Conservation (phyloP, 1,139 yeast species). For the Spathaspora sp. region DNA sequence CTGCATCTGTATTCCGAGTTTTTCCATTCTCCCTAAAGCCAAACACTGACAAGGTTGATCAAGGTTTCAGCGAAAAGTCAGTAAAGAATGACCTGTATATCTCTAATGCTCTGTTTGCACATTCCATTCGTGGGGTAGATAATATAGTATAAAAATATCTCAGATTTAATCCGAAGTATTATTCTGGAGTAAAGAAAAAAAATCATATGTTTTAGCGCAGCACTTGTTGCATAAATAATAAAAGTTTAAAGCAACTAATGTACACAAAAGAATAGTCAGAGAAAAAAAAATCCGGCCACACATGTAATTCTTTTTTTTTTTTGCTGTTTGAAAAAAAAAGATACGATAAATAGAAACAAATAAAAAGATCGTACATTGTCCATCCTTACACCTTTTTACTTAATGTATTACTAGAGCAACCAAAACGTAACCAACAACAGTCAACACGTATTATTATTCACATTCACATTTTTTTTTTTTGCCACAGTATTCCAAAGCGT, state of each 20-base stretch:
- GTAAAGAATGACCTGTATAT: not conserved
- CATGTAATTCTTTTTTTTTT: not conserved
- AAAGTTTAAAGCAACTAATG: constrained; percentile 1
- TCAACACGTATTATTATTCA: not conserved
- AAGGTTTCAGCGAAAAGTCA: too few relatives aligned
- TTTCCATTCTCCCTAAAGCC: too few relatives aligned
- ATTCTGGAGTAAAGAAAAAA: not conserved
- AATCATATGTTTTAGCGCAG: constrained; percentile 2
- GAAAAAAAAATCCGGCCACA: not conserved
- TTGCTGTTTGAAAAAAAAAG: not conserved
- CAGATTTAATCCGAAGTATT: not conserved
- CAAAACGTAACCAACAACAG: not conserved
- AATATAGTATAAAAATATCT: too few relatives aligned
- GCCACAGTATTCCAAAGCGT: not conserved
- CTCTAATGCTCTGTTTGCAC: too few relatives aligned
- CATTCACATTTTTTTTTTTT: not conserved
- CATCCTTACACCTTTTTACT: not conserved
- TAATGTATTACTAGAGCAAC: not conserved
- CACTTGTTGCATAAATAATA: not conserved
- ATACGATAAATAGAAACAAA: constrained; percentile 1
- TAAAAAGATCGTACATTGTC: not conserved
- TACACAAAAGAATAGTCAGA: not conserved
- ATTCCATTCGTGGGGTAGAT: too few relatives aligned
- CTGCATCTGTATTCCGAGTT: too few relatives aligned
- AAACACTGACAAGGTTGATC: too few relatives aligned